Evolutionary conservation across 2,329 filamentous ascomycete genomes (phyloP), one percentile per base, ranked within the genome.

Genomic region (Aspergillus persii): DNA sequence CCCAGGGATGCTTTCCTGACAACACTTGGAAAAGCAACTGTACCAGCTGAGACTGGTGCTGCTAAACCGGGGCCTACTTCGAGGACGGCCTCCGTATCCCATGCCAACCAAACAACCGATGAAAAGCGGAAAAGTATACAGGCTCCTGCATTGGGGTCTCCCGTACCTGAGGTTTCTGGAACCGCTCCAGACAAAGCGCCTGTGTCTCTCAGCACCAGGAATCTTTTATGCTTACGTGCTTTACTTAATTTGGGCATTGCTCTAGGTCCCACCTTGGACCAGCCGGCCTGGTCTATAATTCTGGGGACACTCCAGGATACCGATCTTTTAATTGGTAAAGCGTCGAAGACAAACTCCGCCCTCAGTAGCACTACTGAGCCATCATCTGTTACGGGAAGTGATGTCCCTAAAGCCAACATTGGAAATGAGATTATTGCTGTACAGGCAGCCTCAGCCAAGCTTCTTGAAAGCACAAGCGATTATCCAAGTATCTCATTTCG

Each of bases 231-330:
- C 68, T 80, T 99, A 48, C 83, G 96, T 69, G 95, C 95, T 31
- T 81, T 99, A 15, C 79, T 99, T n/a, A 99, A 99, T 67, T 79
- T 99, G 3, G 95, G 95, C 2, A 99, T 98, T 68, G 95, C 95
- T 2, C 79, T 99, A 1, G 95, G 95, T 0, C 92, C 95, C 3
- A 96, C 92, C 0, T 81, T 99, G 0, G 88, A 90, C 39, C 82
- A 84, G 12, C 90, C 70, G 59, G 73, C 94, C 0, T 99, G 96
- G 91, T 88, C 87, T 1, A 98, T 99, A 59, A 82, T 99, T 15
- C 83, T 99, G 1, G 93, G 96, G 69, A 96, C 93, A 0, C 79
- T 99, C 7, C 92, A 97, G 69, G 91, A 97, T 73, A 93, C 94
- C 2, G 95, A 98, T 68, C 87, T 96, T 62, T 88, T 98, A 3